A percentile compares a stretch with the other conserved stretches of the same genome.
Evolutionary conservation across 148 eudicot species (phyloP).

Genomic region (Cornus kousa): DNA sequence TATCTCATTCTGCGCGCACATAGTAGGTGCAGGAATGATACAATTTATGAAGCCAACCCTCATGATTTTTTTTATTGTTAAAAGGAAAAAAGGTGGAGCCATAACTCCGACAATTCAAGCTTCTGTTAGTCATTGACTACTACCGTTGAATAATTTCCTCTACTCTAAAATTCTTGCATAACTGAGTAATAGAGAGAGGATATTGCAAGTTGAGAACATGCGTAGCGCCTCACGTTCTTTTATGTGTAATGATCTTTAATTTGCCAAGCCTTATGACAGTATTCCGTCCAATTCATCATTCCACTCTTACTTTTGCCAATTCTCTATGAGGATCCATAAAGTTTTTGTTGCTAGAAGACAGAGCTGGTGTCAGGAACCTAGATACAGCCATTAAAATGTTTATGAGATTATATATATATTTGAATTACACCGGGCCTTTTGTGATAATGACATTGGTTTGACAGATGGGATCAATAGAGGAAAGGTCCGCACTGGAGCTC

Average conservation of each 20-base stretch:
- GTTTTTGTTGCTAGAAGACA: neutral
- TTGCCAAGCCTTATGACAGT: neutral
- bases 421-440: neutral
- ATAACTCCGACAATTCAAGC: neutral
- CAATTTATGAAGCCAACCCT: neutral
- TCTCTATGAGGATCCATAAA: too few species aligned
- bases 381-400: neutral
- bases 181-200: neutral
- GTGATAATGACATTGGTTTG: conserved; percentile 11
- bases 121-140: neutral
- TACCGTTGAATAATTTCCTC: neutral
- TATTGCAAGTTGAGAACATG: neutral
- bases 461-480: conserved; percentile 34
- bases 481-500: conserved; percentile 11
- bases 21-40: too few species aligned
- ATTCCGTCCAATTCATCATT: neutral
- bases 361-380: neutral
- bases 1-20: too few species aligned
- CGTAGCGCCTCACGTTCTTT: neutral
- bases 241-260: neutral
- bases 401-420: neutral
- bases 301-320: neutral
- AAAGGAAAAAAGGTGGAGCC: neutral
- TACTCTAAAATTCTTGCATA: neutral
- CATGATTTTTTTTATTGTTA: neutral